Evolutionary conservation across 1,284 basidiomycete species (phyloP).

Genomic region (Kwoniella shivajii): DNA sequence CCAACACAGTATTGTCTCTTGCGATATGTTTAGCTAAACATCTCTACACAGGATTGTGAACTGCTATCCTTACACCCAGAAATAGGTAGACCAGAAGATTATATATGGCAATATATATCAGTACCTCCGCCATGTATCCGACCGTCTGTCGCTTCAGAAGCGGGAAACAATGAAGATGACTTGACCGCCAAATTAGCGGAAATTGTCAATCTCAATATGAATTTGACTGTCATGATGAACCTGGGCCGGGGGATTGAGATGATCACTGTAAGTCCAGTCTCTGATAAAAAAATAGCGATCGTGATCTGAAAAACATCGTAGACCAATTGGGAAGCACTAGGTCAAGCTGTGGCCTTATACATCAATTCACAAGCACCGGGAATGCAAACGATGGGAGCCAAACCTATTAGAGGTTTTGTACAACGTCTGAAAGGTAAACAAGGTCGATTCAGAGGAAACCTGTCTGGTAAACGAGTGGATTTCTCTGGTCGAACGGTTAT

Average conservation of each 20-base stretch:
- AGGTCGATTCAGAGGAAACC: slow-evolving; percentile 96
- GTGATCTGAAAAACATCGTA: background rate
- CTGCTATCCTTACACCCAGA: slow-evolving; percentile 86
- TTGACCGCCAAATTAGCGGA: slow-evolving; percentile 96
- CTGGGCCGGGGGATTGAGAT: slow-evolving; percentile 86
- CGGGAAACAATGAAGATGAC: slow-evolving; percentile 94
- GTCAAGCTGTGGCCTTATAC: slow-evolving; percentile 94
- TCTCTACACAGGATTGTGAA: slow-evolving; percentile 76
- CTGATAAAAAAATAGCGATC: background rate
- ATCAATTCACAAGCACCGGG: slow-evolving; percentile 98
- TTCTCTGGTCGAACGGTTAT: slow-evolving; percentile 99
- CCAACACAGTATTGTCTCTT: slow-evolving; percentile 13
- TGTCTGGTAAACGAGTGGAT: slow-evolving; percentile 98
- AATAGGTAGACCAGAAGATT: slow-evolving; percentile 92
- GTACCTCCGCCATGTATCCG: slow-evolving; percentile 98
- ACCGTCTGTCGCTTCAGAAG: slow-evolving; percentile 95
- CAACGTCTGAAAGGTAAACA: slow-evolving; percentile 99
- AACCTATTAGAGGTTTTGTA: slow-evolving; percentile 95
- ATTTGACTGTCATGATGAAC: slow-evolving; percentile 86
- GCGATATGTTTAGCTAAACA: slow-evolving; percentile 58
- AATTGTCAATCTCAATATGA: slow-evolving; percentile 91
- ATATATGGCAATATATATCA: slow-evolving; percentile 98
- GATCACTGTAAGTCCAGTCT: slow-evolving; percentile 69
- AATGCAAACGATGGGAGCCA: slow-evolving; percentile 75
- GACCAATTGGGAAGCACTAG: slow-evolving; percentile 98